Conservation (phyloP, 768 basidiomycete genomes). For the Boletus edulis region DNA sequence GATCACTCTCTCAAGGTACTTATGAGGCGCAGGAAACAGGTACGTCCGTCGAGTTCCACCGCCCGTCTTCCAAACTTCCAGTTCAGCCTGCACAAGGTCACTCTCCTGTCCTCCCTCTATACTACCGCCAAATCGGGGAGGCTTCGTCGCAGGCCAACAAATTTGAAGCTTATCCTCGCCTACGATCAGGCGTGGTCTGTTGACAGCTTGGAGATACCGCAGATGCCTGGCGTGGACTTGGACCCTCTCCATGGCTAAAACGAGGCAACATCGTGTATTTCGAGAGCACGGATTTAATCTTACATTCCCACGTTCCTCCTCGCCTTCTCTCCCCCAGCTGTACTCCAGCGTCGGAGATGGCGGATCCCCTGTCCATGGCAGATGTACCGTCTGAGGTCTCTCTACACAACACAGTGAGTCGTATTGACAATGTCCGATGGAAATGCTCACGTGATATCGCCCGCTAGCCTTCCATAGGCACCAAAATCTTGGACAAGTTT, state of each 20-base stretch:
- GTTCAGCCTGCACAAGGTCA: conserved; percentile 64
- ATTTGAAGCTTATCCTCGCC: conserved; percentile 46
- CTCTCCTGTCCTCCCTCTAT: conserved; percentile 39
- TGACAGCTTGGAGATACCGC: no score
- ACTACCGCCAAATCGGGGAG: conserved; percentile 39
- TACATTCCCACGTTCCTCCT: conserved; percentile 6
- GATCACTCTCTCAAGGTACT: no score
- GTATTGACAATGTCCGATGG: not conserved
- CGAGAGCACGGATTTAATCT: conserved; percentile 35
- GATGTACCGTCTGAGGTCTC: not conserved
- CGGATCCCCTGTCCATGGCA: conserved; percentile 16
- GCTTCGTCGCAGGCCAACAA: conserved; percentile 65
- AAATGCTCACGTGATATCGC: conserved; percentile 8
- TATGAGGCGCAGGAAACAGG: no score
- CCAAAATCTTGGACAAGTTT: conserved; percentile 29
- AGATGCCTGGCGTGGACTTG: no score
- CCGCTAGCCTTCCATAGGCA: conserved; percentile 24
- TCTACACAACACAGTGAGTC: conserved; percentile 14
- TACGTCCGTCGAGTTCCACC: conserved; percentile 59
- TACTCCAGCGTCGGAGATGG: conserved; percentile 18
- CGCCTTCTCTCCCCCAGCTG: conserved; percentile 7
- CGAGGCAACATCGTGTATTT: no score
- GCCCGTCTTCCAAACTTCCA: conserved; percentile 65
- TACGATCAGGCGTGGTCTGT: conserved; percentile 68
- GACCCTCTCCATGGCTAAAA: conserved; percentile 47